Percentiles rank a stretch among this genome's conserved stretches.
Evolutionary conservation across 2,329 filamentous ascomycete genomes (phyloP).

Genomic region (Simplicillium aogashimaense): DNA sequence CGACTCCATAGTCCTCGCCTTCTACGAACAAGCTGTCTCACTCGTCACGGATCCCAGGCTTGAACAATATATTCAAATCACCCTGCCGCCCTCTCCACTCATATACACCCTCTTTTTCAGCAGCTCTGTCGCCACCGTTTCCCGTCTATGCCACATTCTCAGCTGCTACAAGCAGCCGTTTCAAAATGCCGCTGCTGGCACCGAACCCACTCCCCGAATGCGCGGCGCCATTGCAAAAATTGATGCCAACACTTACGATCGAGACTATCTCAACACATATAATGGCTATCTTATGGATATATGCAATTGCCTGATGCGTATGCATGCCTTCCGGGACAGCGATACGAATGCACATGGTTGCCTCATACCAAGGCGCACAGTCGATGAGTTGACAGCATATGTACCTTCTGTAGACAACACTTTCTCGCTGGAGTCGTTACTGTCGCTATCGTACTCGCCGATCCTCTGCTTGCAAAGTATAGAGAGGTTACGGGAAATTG

Average conservation of each 20-base stretch:
- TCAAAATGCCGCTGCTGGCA: conserved; percentile 52
- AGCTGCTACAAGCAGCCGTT: conserved; percentile 62
- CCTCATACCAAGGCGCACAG: conserved; percentile 32
- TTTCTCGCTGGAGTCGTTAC: conserved; percentile 36
- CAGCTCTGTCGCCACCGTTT: conserved; percentile 50
- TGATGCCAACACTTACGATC: conserved; percentile 37
- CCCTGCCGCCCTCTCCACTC: conserved; percentile 56
- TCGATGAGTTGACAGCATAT: conserved; percentile 36
- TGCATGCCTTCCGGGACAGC: conserved; percentile 54
- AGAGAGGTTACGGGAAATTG: conserved; percentile 42
- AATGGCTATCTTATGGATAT: conserved; percentile 83
- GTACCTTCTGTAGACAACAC: conserved; percentile 35
- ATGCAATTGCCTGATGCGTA: conserved; percentile 75
- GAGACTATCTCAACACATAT: conserved; percentile 56
- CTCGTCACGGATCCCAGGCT: conserved; percentile 42
- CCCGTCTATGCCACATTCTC: conserved; percentile 60
- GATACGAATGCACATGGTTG: conserved; percentile 56
- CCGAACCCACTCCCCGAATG: conserved; percentile 18
- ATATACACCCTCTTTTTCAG: conserved; percentile 65
- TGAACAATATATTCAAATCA: conserved; percentile 49
- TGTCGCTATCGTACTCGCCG: conserved; percentile 51
- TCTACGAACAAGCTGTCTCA: conserved; percentile 54
- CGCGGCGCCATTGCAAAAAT: conserved; percentile 15
- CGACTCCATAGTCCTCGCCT: conserved; percentile 53
- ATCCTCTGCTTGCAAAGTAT: conserved; percentile 46